Conservation (phyloP, 257 asterid species). For the Prunella vulgaris region DNA sequence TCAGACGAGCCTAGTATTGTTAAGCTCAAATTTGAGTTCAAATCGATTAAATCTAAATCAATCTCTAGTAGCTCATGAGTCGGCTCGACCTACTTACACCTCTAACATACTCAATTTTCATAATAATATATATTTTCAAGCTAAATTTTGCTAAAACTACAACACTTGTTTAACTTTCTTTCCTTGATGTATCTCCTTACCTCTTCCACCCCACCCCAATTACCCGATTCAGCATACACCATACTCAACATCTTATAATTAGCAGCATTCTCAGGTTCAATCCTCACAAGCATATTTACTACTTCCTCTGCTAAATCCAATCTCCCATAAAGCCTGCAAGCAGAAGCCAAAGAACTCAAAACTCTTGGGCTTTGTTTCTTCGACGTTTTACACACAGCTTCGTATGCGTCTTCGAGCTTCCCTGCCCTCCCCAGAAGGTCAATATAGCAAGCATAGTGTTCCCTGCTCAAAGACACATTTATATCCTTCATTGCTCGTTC, state of each 20-base stretch:
- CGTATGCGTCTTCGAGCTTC: conserved; percentile 48
- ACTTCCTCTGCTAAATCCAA: conserved; percentile 49
- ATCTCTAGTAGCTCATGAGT: too few relatives aligned
- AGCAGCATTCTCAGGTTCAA: conserved; percentile 67
- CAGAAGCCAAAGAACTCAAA: conserved; percentile 52
- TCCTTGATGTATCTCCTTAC: conserved; percentile 47
- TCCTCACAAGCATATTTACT: conserved; percentile 39
- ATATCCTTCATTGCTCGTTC: conserved; percentile 31
- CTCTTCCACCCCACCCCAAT: conserved; percentile 62
- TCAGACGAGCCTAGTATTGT: too few relatives aligned
- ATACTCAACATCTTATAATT: conserved; percentile 47
- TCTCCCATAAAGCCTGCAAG: conserved; percentile 60
- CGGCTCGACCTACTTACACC: too few relatives aligned
- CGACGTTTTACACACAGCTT: conserved; percentile 41
- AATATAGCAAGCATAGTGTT: conserved; percentile 62
- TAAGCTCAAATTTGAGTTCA: too few relatives aligned
- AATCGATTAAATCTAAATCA: too few relatives aligned
- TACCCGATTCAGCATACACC: conserved; percentile 55
- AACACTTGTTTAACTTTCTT: conserved; percentile 31
- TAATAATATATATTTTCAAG: neutral
- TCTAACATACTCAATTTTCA: too few relatives aligned
- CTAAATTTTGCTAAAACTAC: conserved; percentile 54
- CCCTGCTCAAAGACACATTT: conserved; percentile 26
- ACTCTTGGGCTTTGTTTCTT: conserved; percentile 32
- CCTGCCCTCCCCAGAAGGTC: conserved; percentile 82